phyloP scores from a whole-genome alignment of 352 stramenopile genomes.

The Globisporangium yorkense region DNA sequence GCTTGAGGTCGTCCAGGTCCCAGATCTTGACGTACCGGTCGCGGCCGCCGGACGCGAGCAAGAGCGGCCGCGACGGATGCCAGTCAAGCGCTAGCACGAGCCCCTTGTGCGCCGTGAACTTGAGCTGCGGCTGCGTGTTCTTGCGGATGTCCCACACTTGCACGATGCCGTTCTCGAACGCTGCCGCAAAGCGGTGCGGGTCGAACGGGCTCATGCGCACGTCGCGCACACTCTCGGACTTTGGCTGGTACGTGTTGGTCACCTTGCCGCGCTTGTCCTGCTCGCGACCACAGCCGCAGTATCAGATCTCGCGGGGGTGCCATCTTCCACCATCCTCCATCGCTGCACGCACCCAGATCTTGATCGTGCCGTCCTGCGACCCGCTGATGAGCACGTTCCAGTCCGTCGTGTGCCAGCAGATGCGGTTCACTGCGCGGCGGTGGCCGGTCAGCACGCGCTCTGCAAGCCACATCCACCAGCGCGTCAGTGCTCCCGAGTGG shows the following conservation, averaged over 20 bases:
- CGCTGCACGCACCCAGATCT: slow-evolving; percentile 60
- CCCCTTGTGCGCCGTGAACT: slow-evolving; percentile 85
- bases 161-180: slow-evolving; percentile 84
- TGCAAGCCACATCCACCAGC: slow-evolving; percentile 12
- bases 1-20: slow-evolving; percentile 61
- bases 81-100: slow-evolving; percentile 82
- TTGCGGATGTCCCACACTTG: slow-evolving; percentile 87
- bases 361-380: slow-evolving; percentile 84
- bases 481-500: neutral
- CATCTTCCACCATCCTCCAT: neutral
- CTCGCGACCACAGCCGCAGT: neutral
- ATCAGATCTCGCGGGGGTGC: neutral
- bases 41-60: slow-evolving; percentile 73
- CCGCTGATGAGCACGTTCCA: slow-evolving; percentile 79
- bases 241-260: slow-evolving; percentile 73
- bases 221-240: slow-evolving; percentile 83
- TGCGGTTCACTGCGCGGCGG: slow-evolving; percentile 80
- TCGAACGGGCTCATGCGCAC: slow-evolving; percentile 74
- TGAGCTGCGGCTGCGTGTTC: slow-evolving; percentile 71
- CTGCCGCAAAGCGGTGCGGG: slow-evolving; percentile 69
- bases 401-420: slow-evolving; percentile 84
- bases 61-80: slow-evolving; percentile 58
- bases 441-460: slow-evolving; percentile 78
- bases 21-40: slow-evolving; percentile 88
- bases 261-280: slow-evolving; percentile 73